These are phyloP conservation scores for Pseudogymnoascus sp. DNA, from an alignment of 2,329 filamentous ascomycete genomes.

Conservation along the genomic window DNA sequence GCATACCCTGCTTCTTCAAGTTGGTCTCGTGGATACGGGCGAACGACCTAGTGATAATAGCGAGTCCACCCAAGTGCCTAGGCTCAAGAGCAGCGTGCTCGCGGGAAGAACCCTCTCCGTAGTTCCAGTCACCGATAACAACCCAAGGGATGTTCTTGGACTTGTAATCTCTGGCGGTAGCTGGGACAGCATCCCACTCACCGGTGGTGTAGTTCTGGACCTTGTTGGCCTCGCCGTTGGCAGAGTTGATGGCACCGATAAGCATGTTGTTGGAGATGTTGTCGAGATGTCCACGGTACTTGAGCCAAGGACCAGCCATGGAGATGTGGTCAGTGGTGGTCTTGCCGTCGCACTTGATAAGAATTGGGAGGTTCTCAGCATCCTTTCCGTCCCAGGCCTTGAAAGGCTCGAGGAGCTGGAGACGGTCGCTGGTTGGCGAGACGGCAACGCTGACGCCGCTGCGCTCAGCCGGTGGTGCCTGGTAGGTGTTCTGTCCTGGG, in stretches of 20 bases:
- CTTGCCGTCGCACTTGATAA: slow-evolving; percentile 96
- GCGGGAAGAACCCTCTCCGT: slow-evolving; percentile 93
- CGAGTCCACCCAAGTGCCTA: slow-evolving; percentile 90
- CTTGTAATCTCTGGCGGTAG: slow-evolving; percentile 97
- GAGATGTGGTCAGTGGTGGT: slow-evolving; percentile 97
- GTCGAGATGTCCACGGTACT: slow-evolving; percentile 97
- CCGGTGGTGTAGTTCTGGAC: slow-evolving; percentile 82
- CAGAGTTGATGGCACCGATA: slow-evolving; percentile 92
- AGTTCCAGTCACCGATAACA: slow-evolving; percentile 98
- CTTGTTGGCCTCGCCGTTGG: slow-evolving; percentile 96
- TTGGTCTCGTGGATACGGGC: slow-evolving; percentile 99
- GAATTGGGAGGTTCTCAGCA: slow-evolving; percentile 70
- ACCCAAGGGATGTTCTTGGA: slow-evolving; percentile 93
- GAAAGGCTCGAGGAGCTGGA: slow-evolving; percentile 86
- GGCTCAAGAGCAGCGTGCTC: slow-evolving; percentile 98
- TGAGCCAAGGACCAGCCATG: slow-evolving; percentile 94
- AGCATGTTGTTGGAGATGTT: slow-evolving; percentile 99
- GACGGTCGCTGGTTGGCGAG: slow-evolving; percentile 81
- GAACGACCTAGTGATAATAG: slow-evolving; percentile 91
- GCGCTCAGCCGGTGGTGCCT: slow-evolving; percentile 81
- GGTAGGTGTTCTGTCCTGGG: slow-evolving; percentile 87
- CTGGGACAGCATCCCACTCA: slow-evolving; percentile 80
- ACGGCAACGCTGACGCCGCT: slow-evolving; percentile 67
- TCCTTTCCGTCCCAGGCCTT: slow-evolving; percentile 87
- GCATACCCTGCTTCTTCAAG: slow-evolving; percentile 99